phyloP scores from a whole-genome alignment of 805 yeast species.

The Candida nitratophila region DNA sequence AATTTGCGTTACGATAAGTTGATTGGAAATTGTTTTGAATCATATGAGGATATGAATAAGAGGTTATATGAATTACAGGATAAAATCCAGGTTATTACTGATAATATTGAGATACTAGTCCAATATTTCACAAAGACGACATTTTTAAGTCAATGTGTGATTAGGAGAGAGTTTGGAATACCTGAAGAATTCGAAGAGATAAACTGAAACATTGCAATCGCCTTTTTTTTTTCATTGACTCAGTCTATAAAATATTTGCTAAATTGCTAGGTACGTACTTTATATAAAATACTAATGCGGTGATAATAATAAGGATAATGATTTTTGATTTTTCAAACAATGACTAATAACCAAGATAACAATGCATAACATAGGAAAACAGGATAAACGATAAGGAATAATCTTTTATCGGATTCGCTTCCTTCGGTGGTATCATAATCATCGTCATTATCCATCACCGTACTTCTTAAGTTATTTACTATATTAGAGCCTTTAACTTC shows the following conservation, averaged over 20 bases:
- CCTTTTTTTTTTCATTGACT: too few species aligned
- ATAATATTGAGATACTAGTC: conserved; percentile 35
- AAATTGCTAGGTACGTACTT: too few species aligned
- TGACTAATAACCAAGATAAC: conserved; percentile 48
- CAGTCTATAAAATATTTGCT: conserved; percentile 30
- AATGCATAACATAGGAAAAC: conserved; percentile 44
- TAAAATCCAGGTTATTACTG: conserved; percentile 9
- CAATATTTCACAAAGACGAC: conserved; percentile 27
- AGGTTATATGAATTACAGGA: background rate
- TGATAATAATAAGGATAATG: too few species aligned
- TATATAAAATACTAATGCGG: too few species aligned
- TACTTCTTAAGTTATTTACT: conserved; percentile 9
- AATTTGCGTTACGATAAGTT: too few species aligned
- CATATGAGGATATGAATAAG: too few species aligned
- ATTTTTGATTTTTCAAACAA: conserved; percentile 35
- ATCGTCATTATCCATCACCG: background rate
- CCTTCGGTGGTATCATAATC: conserved; percentile 15
- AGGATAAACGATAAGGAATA: conserved; percentile 47
- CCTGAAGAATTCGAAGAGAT: conserved; percentile 23
- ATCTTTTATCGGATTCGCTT: conserved; percentile 47
- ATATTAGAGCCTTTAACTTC: conserved; percentile 16
- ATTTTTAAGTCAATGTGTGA: conserved; percentile 20
- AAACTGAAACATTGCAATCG: too few species aligned
- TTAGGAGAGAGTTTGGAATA: conserved; percentile 33
- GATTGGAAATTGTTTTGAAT: too few species aligned